Percentiles rank a stretch among this genome's conserved stretches.
These are phyloP conservation scores for Breviolum minutum DNA, from an alignment of 73 alveolate species.

Conservation along the genomic window DNA sequence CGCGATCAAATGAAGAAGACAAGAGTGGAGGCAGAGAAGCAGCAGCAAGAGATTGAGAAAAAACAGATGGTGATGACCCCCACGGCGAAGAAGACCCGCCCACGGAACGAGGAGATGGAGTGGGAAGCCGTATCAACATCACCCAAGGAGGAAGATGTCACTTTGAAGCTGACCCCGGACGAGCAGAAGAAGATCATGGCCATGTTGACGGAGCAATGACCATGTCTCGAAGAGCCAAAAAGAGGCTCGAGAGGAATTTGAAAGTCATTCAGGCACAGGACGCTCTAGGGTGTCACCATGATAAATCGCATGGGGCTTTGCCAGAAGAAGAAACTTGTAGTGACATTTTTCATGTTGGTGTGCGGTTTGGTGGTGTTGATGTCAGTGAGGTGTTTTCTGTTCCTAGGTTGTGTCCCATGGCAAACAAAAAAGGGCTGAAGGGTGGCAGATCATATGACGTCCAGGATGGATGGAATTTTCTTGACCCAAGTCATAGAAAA, in stretches of 20 bases:
- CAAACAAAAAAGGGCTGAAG: neutral
- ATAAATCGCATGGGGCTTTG: too few species aligned
- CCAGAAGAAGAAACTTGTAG: neutral
- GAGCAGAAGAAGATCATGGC: neutral
- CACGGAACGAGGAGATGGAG: neutral
- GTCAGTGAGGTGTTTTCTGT: neutral
- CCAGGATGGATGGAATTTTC: neutral
- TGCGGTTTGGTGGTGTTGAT: neutral
- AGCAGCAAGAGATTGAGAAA: neutral
- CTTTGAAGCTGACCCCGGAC: neutral
- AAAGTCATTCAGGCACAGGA: neutral
- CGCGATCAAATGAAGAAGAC: neutral
- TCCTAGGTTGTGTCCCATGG: neutral
- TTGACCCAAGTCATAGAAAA: neutral
- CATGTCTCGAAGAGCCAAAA: neutral
- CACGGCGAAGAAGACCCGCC: neutral
- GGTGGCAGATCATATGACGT: conserved; percentile 13
- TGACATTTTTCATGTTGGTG: neutral
- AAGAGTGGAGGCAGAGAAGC: neutral
- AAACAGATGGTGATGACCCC: neutral
- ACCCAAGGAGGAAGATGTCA: neutral
- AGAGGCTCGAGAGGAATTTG: neutral
- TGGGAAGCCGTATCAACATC: neutral
- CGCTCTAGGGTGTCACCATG: neutral
- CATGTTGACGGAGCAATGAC: neutral